These are phyloP conservation scores for Fusarium phyllophilum DNA, from an alignment of 2,329 filamentous ascomycete species.

Conservation along the genomic window DNA sequence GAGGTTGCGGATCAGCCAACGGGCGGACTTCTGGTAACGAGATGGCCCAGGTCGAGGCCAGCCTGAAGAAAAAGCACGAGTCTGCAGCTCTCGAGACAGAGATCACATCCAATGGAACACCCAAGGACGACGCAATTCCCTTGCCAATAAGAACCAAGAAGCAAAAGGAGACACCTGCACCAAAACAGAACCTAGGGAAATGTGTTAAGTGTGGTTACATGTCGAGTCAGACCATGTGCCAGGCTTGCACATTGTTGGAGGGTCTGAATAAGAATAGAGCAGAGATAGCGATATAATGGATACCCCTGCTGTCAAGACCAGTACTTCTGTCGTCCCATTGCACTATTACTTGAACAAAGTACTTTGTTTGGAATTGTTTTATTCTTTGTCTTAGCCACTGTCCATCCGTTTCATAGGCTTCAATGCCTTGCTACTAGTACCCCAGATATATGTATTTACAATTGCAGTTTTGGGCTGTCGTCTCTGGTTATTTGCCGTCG, in stretches of 20 bases:
- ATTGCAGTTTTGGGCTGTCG: conserved; percentile 18
- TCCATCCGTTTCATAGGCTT: conserved; percentile 1
- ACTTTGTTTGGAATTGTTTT: conserved; percentile 11
- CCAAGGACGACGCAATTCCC: conserved; percentile 45
- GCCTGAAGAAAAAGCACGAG: conserved; percentile 32
- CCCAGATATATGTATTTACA: conserved; percentile 37
- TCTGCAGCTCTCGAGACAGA: conserved; percentile 47
- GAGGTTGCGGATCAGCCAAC: conserved; percentile 76
- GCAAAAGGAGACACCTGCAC: conserved; percentile 44
- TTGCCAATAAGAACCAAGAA: conserved; percentile 49
- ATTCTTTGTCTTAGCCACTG: conserved; percentile 26
- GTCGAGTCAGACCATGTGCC: conserved; percentile 92
- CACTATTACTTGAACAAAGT: neutral
- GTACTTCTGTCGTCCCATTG: neutral
- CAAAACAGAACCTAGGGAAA: conserved; percentile 80
- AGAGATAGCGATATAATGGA: conserved; percentile 63
- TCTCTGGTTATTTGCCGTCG: conserved; percentile 16
- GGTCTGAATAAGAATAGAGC: conserved; percentile 84
- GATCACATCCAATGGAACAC: conserved; percentile 42
- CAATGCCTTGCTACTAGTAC: conserved; percentile 2
- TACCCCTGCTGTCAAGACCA: conserved; percentile 6
- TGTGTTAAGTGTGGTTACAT: conserved; percentile 94
- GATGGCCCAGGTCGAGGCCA: conserved; percentile 83
- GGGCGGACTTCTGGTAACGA: conserved; percentile 76
- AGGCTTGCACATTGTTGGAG: conserved; percentile 91